Evolutionary conservation across 495 filamentous ascomycete species (phyloP).

Genomic region (Penicillium steckii): DNA sequence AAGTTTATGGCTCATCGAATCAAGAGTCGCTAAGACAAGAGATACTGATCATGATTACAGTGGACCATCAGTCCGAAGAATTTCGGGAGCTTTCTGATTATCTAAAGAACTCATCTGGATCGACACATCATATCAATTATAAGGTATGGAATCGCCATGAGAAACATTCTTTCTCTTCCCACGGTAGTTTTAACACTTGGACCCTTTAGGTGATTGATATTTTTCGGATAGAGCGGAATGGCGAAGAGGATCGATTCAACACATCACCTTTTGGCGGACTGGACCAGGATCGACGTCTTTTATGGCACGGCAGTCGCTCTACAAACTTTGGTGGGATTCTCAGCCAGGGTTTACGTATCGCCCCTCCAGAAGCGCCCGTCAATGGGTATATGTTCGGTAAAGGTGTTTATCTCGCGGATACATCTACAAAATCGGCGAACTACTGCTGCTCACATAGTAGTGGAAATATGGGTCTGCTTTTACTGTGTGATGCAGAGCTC

Average conservation of each 20-base stretch:
- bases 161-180: not conserved
- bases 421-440: conserved; percentile 72
- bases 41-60: conserved; percentile 23
- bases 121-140: conserved; percentile 58
- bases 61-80: conserved; percentile 58
- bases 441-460: conserved; percentile 64
- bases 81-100: conserved; percentile 64
- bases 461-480: conserved; percentile 58
- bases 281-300: conserved; percentile 61
- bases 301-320: conserved; percentile 78
- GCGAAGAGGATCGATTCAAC: conserved; percentile 68
- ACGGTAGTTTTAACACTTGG: not conserved
- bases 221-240: conserved; percentile 77
- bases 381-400: conserved; percentile 83
- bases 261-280: conserved; percentile 47
- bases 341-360: conserved; percentile 81
- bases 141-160: conserved; percentile 14
- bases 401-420: conserved; percentile 88
- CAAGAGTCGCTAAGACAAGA: too few relatives aligned
- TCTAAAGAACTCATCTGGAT: conserved; percentile 59
- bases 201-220: conserved; percentile 61
- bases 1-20: too few relatives aligned
- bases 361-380: conserved; percentile 77
- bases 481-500: conserved; percentile 80
- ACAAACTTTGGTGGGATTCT: conserved; percentile 86